Percentiles rank a stretch among this genome's conserved stretches.
phyloP scores from a whole-genome alignment of 441 rosid genomes.

The Gossypium davidsonii region DNA sequence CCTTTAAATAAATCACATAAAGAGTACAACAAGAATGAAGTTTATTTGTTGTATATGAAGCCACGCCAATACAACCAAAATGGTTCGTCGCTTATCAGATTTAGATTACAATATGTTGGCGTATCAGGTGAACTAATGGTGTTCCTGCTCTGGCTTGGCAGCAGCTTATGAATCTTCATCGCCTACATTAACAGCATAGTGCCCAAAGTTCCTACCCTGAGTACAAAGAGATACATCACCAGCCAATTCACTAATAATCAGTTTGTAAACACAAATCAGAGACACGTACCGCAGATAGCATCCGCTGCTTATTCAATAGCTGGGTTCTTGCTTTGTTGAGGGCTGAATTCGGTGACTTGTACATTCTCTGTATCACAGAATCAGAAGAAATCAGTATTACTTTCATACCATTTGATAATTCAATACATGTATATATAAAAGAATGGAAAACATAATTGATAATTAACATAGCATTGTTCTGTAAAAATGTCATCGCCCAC shows the following conservation, averaged over 20 bases:
- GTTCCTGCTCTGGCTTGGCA: background rate
- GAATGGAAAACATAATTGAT: background rate
- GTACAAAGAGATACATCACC: background rate
- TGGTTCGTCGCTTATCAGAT: background rate
- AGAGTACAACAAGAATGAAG: background rate
- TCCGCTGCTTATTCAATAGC: constrained; percentile 68
- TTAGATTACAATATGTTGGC: background rate
- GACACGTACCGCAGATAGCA: constrained; percentile 53
- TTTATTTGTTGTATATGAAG: background rate
- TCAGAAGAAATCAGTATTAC: background rate
- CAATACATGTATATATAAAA: background rate
- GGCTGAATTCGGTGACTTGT: constrained; percentile 62
- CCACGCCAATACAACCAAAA: background rate
- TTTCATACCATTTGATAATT: background rate
- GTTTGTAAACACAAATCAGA: background rate
- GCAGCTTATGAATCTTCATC: constrained; percentile 16
- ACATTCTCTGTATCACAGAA: constrained; percentile 44
- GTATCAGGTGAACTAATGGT: background rate
- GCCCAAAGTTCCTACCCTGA: constrained; percentile 44
- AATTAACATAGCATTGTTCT: background rate
- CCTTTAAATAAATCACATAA: background rate
- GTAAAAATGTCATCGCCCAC: background rate
- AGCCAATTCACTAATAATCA: background rate
- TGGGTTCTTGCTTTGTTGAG: constrained; percentile 82
- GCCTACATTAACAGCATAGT: constrained; percentile 27